Evolutionary conservation across 305 asterid genomes (phyloP).

Genomic region (Fraxinus floribunda): DNA sequence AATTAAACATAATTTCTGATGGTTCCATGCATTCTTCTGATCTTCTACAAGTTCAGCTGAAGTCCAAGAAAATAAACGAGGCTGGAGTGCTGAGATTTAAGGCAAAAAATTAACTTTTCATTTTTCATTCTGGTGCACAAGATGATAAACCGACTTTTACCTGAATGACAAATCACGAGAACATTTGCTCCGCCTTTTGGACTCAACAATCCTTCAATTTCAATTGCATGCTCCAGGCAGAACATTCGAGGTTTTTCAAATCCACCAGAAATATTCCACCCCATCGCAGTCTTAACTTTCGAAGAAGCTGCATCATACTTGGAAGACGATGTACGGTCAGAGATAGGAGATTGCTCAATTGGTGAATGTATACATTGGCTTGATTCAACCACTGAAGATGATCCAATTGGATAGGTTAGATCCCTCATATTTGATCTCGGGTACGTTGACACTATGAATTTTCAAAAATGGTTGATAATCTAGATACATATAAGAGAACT

Average conservation of each 20-base stretch:
- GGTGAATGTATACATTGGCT: conserved; percentile 29
- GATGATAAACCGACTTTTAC: conserved; percentile 34
- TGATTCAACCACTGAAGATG: conserved; percentile 30
- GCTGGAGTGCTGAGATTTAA: neutral
- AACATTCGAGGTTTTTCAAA: conserved; percentile 63
- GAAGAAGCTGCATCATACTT: conserved; percentile 33
- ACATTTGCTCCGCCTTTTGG: conserved; percentile 78
- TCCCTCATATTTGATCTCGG: conserved; percentile 26
- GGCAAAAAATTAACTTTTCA: neutral
- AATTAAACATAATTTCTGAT: neutral
- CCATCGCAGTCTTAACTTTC: conserved; percentile 27
- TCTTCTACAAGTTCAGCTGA: neutral
- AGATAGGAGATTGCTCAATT: conserved; percentile 25
- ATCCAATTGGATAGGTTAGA: conserved; percentile 24
- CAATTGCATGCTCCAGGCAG: conserved; percentile 93
- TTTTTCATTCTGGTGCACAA: conserved; percentile 5
- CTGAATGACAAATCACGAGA: conserved; percentile 95
- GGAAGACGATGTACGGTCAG: conserved; percentile 26
- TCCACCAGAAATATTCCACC: conserved; percentile 49
- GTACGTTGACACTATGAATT: conserved; percentile 12
- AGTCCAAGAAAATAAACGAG: neutral
- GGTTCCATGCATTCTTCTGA: neutral
- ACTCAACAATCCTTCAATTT: conserved; percentile 65
- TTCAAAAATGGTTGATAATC: neutral
- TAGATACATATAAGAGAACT: neutral